Base-by-base conservation (phyloP, 1,284 basidiomycete genomes). In the Ganoderma lucidum region DNA sequence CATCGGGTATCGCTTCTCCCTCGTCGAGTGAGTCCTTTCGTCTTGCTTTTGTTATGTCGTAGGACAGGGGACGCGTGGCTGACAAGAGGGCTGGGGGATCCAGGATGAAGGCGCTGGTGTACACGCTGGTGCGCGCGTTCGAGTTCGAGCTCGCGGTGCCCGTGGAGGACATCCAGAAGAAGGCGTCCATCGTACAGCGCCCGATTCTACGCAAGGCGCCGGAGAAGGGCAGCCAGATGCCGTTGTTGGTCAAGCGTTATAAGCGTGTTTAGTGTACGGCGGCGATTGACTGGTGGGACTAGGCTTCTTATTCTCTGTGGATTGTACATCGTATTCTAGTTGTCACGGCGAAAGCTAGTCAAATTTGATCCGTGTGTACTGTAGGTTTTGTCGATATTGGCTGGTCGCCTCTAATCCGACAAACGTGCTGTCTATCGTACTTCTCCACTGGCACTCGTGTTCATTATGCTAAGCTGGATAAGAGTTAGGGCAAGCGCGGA, bases 1-100 rank as follows among this genome's bases (percentile, higher is more conserved):
- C 73, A 90, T 91, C 58, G 92, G 92, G 0, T 93, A 90, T 76
- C 86, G 90, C 4, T 93, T 93, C 75, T 85, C 91, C 1, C 73
- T 93, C n/a, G 82, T 88, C 23, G 91, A 93, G 87, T 89, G 71
- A 66, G 82, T 78, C 48, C 42, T 6, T 6, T 48, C 17, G 3
- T n/a, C 58, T 23, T 39, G 2, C 9, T 58, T 30, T 1, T 39
- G 56, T 15, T 2, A 1, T 55, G 28, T 17, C 6, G 10, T 39
- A 9, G 2, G 30, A n/a, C 10, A 12, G 19, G 6, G 14, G 35
- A 9, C 3, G 15, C 8, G 55, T 15, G 35, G 10, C 56, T 59
- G n/a, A 59, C 56, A 17, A 6, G 37, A 10, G 3, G 35, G 6
- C 6, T 23, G 23, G 23, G 8, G 15, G 17, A 19, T 4, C 9